Conservation (phyloP, 768 basidiomycete species). For the Baorangia bicolor region DNA sequence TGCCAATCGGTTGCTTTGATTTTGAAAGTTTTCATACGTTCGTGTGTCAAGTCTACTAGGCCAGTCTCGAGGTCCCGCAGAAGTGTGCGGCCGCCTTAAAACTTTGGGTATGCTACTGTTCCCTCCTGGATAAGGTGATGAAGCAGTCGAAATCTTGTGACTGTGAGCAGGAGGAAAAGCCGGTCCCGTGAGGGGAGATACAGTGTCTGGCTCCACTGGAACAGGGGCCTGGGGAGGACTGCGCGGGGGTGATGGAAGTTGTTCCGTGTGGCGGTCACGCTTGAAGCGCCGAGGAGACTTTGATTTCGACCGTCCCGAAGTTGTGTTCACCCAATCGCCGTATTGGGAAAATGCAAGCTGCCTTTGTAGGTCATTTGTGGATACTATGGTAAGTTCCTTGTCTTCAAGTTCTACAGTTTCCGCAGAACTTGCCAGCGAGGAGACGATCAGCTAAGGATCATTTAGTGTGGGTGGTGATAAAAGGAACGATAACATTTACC, state of each 20-base stretch:
- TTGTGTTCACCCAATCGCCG: slow-evolving; percentile 38
- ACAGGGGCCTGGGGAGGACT: slow-evolving; percentile 22
- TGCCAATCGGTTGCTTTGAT: slow-evolving; percentile 13
- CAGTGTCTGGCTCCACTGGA: slow-evolving; percentile 8
- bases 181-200: slow-evolving; percentile 1
- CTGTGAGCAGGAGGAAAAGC: slow-evolving; percentile 17
- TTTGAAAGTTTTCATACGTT: slow-evolving; percentile 12
- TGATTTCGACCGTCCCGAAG: slow-evolving; percentile 47
- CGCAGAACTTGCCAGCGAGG: slow-evolving; percentile 43
- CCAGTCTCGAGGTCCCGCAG: slow-evolving; percentile 68
- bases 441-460: slow-evolving; percentile 44
- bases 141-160: slow-evolving; percentile 31
- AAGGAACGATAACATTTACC: slow-evolving; percentile 38
- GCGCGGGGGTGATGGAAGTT: slow-evolving; percentile 42
- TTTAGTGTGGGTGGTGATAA: slow-evolving; percentile 13
- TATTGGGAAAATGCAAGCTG: slow-evolving; percentile 62
- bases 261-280: slow-evolving; percentile 29
- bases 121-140: slow-evolving; percentile 31
- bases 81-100: slow-evolving; percentile 65
- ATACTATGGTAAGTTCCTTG: slow-evolving; percentile 62
- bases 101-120: slow-evolving; percentile 30
- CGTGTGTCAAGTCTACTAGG: slow-evolving; percentile 30
- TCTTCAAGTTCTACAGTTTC: slow-evolving; percentile 72
- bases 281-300: slow-evolving; percentile 54
- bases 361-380: slow-evolving; percentile 69